These are phyloP conservation scores for Arachnomyces sp. DNA, from an alignment of 2,329 filamentous ascomycete genomes.

Conservation along the genomic window DNA sequence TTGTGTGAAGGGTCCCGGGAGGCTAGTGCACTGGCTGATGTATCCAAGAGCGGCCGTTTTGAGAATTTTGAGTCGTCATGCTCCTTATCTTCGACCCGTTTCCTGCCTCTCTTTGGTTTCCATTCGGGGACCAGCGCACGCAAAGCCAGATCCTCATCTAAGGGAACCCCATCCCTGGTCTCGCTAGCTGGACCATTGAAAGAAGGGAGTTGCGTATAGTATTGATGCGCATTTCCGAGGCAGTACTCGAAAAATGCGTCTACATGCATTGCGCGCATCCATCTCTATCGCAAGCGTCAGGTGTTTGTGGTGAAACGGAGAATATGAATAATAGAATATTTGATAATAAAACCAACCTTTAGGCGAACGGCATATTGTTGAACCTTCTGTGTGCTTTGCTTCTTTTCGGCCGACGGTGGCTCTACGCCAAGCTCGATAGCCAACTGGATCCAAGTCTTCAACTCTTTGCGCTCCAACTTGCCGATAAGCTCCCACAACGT, in stretches of 20 bases:
- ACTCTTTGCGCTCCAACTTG: constrained; percentile 70
- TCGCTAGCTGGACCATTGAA: constrained; percentile 55
- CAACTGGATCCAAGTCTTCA: constrained; percentile 88
- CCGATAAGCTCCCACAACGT: constrained; percentile 69
- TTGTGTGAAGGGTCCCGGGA: constrained; percentile 31
- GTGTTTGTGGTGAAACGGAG: background rate
- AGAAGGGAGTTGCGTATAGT: constrained; percentile 69
- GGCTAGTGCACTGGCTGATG: constrained; percentile 40
- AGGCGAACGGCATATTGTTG: constrained; percentile 89
- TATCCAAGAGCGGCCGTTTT: constrained; percentile 58
- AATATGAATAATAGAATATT: constrained; percentile 1
- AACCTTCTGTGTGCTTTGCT: constrained; percentile 85
- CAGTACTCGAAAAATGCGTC: constrained; percentile 93
- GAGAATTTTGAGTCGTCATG: constrained; percentile 47
- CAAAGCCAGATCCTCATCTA: constrained; percentile 84
- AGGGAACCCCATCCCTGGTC: constrained; percentile 69
- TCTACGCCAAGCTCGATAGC: constrained; percentile 84
- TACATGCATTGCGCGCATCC: constrained; percentile 95
- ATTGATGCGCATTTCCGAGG: constrained; percentile 66
- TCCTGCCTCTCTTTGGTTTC: constrained; percentile 53
- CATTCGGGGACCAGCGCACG: constrained; percentile 73
- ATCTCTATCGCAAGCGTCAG: constrained; percentile 51
- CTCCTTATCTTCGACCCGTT: constrained; percentile 57
- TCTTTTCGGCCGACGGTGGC: constrained; percentile 70
- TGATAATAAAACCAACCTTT: constrained; percentile 53